phyloP scores from a whole-genome alignment of 2,329 filamentous ascomycete species.

The Fusarium stilboides region DNA sequence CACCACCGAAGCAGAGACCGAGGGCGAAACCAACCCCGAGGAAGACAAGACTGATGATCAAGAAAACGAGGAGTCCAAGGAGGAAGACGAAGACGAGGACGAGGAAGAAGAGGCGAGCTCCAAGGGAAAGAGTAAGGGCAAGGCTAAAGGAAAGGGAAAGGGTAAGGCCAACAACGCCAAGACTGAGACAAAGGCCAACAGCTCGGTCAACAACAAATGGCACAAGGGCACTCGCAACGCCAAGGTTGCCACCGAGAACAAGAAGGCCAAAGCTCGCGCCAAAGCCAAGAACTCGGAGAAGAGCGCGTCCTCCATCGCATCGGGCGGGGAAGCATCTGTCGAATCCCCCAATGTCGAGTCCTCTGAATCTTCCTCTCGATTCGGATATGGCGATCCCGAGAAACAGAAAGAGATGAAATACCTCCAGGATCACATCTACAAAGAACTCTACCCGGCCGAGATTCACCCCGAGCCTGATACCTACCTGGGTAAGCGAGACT shows the following conservation, averaged over 20 bases:
- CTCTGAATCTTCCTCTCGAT: slow-evolving; percentile 28
- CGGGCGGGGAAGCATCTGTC: slow-evolving; percentile 50
- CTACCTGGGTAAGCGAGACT: slow-evolving; percentile 52
- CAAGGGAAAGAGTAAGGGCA: slow-evolving; percentile 2
- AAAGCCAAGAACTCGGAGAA: slow-evolving; percentile 31
- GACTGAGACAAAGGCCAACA: slow-evolving; percentile 20
- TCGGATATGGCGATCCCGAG: slow-evolving; percentile 40
- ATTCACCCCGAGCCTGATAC: slow-evolving; percentile 44
- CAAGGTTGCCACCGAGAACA: slow-evolving; percentile 43
- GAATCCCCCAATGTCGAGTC: slow-evolving; percentile 41
- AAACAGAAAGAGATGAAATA: slow-evolving; percentile 50
- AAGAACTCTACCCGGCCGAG: slow-evolving; percentile 51
- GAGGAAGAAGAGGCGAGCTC: not conserved
- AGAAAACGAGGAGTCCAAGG: not conserved
- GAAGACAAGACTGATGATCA: not conserved
- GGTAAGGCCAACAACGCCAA: not conserved
- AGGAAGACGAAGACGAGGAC: not conserved
- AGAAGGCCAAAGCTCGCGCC: slow-evolving; percentile 29
- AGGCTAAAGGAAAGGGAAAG: slow-evolving; percentile 15
- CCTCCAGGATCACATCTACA: slow-evolving; percentile 52
- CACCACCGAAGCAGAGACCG: not conserved
- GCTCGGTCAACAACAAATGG: slow-evolving; percentile 27
- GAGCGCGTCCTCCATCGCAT: slow-evolving; percentile 29
- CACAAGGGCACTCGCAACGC: slow-evolving; percentile 41
- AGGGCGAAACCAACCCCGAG: not conserved